A percentile compares a stretch with the other conserved stretches of the same genome.
Conservation (phyloP, 495 filamentous ascomycete genomes). For the Hypomontagnella submonticulosa region DNA sequence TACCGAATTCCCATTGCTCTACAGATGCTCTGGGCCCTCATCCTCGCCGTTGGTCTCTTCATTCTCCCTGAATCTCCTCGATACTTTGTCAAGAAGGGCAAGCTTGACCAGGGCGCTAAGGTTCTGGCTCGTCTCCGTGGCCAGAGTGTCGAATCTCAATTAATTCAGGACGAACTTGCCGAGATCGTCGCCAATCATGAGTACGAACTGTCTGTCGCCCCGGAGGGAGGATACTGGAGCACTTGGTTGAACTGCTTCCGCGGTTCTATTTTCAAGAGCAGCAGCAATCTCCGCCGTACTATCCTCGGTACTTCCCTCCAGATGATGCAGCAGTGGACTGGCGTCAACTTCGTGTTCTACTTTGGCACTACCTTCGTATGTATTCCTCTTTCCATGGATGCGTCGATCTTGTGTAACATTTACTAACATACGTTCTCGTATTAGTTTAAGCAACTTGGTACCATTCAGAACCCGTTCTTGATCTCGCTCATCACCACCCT, state of each 20-base stretch:
- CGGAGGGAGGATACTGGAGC: conserved; percentile 71
- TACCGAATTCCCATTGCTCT: conserved; percentile 79
- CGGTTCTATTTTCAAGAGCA: conserved; percentile 65
- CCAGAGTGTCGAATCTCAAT: conserved; percentile 70
- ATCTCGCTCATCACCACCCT: conserved; percentile 78
- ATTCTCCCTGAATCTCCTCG: conserved; percentile 82
- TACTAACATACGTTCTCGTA: no score
- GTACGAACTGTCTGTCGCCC: conserved; percentile 74
- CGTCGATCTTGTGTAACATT: no score
- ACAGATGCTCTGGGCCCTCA: conserved; percentile 76
- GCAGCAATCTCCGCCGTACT: conserved; percentile 75
- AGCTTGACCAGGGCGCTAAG: conserved; percentile 68
- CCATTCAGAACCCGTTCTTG: conserved; percentile 70
- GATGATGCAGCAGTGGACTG: conserved; percentile 74
- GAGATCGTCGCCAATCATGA: conserved; percentile 89
- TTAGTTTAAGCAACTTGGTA: conserved; percentile 66
- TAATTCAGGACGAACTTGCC: conserved; percentile 74
- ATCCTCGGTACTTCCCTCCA: conserved; percentile 79
- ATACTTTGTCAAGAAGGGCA: conserved; percentile 80
- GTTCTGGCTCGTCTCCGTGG: conserved; percentile 75
- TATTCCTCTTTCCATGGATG: no score
- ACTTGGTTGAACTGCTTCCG: conserved; percentile 74
- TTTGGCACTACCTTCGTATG: conserved; percentile 70
- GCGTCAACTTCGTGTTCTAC: conserved; percentile 66
- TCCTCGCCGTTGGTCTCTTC: conserved; percentile 69